Percentiles rank a stretch among this genome's conserved stretches.
Evolutionary conservation across 306 rosid genomes (phyloP).

Genomic region (Dalbergia cultrata): DNA sequence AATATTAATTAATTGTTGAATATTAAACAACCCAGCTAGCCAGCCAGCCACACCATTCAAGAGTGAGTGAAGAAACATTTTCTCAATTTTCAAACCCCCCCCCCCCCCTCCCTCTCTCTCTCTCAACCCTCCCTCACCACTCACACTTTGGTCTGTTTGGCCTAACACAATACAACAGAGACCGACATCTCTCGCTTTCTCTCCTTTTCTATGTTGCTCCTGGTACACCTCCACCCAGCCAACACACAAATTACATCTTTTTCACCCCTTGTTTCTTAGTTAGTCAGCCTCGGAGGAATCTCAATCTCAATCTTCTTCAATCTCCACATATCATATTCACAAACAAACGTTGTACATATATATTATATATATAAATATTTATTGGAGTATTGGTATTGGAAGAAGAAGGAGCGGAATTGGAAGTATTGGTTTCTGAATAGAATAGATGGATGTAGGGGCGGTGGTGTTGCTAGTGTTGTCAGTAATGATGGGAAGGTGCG

Average conservation of each 20-base stretch:
- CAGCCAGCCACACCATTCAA: not conserved
- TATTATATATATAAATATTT: no score
- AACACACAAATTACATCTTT: conserved; percentile 27
- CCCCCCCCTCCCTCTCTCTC: not conserved
- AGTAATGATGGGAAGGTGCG: conserved; percentile 24
- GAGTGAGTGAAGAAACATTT: conserved; percentile 25
- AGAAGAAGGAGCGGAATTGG: not conserved
- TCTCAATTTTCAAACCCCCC: not conserved
- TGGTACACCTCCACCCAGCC: not conserved
- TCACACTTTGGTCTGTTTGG: not conserved
- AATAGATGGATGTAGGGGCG: conserved; percentile 56
- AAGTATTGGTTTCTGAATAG: not conserved
- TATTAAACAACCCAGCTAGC: conserved; percentile 14
- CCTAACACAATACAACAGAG: conserved; percentile 46
- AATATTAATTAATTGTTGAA: not conserved
- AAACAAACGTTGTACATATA: no score
- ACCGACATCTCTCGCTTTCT: conserved; percentile 42
- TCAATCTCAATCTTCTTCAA: not conserved
- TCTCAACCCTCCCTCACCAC: not conserved
- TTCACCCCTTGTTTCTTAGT: not conserved
- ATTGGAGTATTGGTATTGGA: no score
- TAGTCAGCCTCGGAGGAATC: no score
- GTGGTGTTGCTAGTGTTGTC: conserved; percentile 39
- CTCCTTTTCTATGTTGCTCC: not conserved
- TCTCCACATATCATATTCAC: no score